Conservation (phyloP, 495 filamentous ascomycete genomes). For the Endocarpon pusillum region DNA sequence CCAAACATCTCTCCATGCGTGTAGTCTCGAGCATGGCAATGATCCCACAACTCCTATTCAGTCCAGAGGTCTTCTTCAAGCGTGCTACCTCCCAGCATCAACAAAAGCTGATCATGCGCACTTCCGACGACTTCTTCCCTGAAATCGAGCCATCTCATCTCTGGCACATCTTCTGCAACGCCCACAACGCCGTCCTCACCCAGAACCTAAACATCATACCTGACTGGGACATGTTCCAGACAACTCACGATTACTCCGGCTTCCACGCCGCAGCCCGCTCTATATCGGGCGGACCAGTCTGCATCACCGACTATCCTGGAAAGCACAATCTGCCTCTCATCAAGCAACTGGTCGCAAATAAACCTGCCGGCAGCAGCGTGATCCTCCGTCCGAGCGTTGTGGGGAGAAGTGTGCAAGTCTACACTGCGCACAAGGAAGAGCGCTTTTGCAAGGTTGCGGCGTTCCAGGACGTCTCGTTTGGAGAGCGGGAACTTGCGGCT, state of each 20-base stretch:
- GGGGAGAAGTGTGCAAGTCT: conserved; percentile 53
- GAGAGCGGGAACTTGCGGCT: too few relatives aligned
- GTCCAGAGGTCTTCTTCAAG: conserved; percentile 44
- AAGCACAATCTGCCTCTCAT: conserved; percentile 60
- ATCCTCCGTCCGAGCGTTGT: conserved; percentile 58
- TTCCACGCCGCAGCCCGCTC: conserved; percentile 86
- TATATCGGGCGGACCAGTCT: conserved; percentile 80
- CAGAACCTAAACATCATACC: conserved; percentile 55
- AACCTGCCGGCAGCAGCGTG: conserved; percentile 48
- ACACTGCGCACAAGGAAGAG: conserved; percentile 54
- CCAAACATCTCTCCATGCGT: conserved; percentile 58
- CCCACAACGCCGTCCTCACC: conserved; percentile 76
- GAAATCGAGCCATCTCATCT: conserved; percentile 58
- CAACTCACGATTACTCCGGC: conserved; percentile 51
- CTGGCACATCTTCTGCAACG: conserved; percentile 91
- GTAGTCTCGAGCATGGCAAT: conserved; percentile 89
- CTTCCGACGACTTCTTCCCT: conserved; percentile 90
- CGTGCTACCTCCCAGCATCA: too few relatives aligned
- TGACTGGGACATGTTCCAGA: conserved; percentile 99
- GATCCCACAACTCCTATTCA: conserved; percentile 66
- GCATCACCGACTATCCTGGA: conserved; percentile 79
- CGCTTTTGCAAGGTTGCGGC: conserved; percentile 62
- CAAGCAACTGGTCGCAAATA: conserved; percentile 55
- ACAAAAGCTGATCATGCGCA: conserved; percentile 69
- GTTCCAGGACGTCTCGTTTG: conserved; percentile 45